Evolutionary conservation across 78 protist species (phyloP), one percentile per base, ranked within the genome.

Genomic region (Planoprotostelium fungivorum): DNA sequence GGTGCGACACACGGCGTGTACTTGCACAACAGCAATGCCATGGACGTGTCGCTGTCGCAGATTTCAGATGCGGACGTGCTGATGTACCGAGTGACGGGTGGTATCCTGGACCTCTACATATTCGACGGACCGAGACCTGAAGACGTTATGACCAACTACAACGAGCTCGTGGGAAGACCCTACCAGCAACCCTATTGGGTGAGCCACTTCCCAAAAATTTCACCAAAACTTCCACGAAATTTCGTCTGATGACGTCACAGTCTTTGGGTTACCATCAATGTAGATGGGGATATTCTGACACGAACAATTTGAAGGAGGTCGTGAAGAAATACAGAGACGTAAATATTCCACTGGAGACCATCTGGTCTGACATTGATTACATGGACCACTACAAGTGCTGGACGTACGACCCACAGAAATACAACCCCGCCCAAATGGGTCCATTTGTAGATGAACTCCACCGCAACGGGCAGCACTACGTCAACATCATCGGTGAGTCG

Each of bases 231-330:
- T n/a, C n/a, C n/a, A n/a, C n/a, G n/a, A n/a, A 16, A 51, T 51
- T 51, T 51, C 16, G 5, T 51, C 73, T 51, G 73, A 51, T 5
- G 16, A 5, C 16, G 5, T 51, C n/a, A n/a, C 73, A 51, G 73
- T 25, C 73, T 51, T 16, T 51, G 73, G 73, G 73, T 25, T 94
- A 38, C 84, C 98, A 96, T 89, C 95, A 91, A 38, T 96, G 96
- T 94, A 87, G 96, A 29, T 96, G 95, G 95, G 98, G 98, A 37
- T 96, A 95, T 85, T 25, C 88, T 25, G 38, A 88, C 31, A 38
- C 90, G n/a, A 36, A 35, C 34, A 96, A 93, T 29, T 63, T 89
- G 10, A 37, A 93, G 35, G 36, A 73, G 35, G 97, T 95, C 37
- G 95, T 90, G 83, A 36, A 35, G 1, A 63, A 89, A 34, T 93